These are phyloP conservation scores for Platismatia glauca DNA, from an alignment of 495 filamentous ascomycete species.

Conservation along the genomic window DNA sequence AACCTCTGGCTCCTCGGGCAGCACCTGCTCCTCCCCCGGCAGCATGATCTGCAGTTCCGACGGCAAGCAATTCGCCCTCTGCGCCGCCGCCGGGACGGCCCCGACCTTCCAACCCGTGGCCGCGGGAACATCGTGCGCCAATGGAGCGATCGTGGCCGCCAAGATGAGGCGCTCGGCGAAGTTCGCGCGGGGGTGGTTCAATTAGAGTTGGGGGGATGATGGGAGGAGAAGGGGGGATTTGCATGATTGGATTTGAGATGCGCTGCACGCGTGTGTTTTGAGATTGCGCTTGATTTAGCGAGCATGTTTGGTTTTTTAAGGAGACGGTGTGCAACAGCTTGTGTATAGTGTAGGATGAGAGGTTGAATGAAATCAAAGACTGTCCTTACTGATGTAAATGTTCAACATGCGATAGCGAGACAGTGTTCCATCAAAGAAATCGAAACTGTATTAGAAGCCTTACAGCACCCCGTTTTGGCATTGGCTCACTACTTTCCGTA, in stretches of 20 bases:
- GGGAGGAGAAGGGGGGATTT: neutral
- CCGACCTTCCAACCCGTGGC: neutral
- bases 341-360: too few relatives aligned
- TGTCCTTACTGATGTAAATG: too few relatives aligned
- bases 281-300: too few relatives aligned
- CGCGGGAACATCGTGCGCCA: neutral
- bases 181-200: neutral
- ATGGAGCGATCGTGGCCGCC: neutral
- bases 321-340: too few relatives aligned
- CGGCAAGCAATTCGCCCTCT: neutral
- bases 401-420: too few relatives aligned
- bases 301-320: too few relatives aligned
- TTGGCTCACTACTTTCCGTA: too few relatives aligned
- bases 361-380: too few relatives aligned
- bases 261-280: too few relatives aligned
- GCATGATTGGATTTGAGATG: neutral
- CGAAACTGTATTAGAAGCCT: too few relatives aligned
- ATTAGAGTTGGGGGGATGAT: neutral
- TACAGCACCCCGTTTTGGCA: too few relatives aligned
- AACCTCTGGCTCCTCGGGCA: neutral
- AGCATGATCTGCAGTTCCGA: neutral
- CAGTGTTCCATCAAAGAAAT: too few relatives aligned
- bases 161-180: neutral
- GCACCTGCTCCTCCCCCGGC: neutral
- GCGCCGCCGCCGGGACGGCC: neutral